Percentiles rank a stretch among this genome's conserved stretches.
Conservation (phyloP, 2,329 filamentous ascomycete genomes). For the Colletotrichum liaoningense region DNA sequence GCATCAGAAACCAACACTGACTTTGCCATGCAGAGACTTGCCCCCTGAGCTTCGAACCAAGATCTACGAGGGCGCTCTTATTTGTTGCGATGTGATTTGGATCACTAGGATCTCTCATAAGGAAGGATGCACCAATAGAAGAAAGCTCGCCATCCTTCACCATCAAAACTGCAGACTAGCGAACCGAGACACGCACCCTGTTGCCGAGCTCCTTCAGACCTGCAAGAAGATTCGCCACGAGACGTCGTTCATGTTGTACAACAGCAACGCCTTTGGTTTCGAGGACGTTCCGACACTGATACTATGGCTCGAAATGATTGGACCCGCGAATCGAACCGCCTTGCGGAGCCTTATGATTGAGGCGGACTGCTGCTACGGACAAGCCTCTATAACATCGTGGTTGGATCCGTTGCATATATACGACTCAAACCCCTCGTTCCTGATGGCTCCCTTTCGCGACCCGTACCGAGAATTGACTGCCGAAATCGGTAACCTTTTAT, state of each 20-base stretch:
- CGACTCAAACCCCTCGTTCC: background rate
- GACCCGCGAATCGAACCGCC: background rate
- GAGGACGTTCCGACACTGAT: background rate
- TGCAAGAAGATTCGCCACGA: background rate
- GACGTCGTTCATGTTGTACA: background rate
- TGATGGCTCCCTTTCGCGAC: background rate
- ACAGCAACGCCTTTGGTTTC: background rate
- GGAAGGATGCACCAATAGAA: background rate
- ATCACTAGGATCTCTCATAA: background rate
- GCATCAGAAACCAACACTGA: background rate
- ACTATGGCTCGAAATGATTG: background rate
- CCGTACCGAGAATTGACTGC: background rate
- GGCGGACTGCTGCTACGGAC: no score
- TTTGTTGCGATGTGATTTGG: background rate
- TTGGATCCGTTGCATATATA: background rate
- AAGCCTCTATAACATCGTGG: no score
- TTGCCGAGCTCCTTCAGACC: background rate
- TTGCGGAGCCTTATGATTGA: background rate
- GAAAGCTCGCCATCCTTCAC: background rate
- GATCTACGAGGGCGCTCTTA: background rate
- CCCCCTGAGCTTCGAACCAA: background rate
- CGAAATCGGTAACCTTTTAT: background rate
- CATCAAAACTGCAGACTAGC: background rate
- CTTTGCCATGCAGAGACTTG: background rate
- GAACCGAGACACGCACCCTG: background rate